Conservation (phyloP, 495 filamentous ascomycete species). For the Bathelium albidoporum region DNA sequence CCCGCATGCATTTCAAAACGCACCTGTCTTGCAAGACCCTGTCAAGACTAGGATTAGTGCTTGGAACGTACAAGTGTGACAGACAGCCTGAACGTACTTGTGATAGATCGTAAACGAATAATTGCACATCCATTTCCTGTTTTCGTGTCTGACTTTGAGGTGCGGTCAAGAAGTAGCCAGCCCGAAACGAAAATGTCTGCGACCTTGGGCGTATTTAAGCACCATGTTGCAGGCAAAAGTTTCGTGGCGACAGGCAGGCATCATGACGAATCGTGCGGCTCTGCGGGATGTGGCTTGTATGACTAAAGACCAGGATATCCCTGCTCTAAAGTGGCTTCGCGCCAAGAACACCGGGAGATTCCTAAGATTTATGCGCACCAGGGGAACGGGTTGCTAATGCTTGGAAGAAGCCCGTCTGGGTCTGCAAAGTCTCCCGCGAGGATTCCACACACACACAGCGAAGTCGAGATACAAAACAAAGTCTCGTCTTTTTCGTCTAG, state of each 20-base stretch:
- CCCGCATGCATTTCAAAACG: background rate
- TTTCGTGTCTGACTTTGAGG: background rate
- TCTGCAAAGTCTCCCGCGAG: background rate
- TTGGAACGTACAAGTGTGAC: background rate
- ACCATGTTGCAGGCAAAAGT: background rate
- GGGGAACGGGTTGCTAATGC: background rate
- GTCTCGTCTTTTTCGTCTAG: background rate
- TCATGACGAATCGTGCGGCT: background rate
- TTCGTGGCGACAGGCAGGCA: background rate
- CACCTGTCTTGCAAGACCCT: constrained; percentile 10
- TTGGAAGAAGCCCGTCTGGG: background rate
- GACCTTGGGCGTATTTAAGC: too few species aligned
- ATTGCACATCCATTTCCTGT: constrained; percentile 67
- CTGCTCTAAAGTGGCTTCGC: background rate
- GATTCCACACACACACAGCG: background rate
- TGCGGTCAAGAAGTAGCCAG: background rate
- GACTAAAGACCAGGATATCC: too few species aligned
- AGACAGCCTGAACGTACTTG: constrained; percentile 28
- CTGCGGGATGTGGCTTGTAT: constrained; percentile 1
- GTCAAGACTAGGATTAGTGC: background rate
- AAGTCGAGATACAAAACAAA: background rate
- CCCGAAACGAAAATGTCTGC: too few species aligned
- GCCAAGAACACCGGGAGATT: background rate
- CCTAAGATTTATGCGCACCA: background rate
- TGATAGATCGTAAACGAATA: constrained; percentile 93